Percentiles rank a stretch among this genome's conserved stretches.
Conservation (phyloP, 129 eudicot species). For the Rutidosis leptorrhynchoides region DNA sequence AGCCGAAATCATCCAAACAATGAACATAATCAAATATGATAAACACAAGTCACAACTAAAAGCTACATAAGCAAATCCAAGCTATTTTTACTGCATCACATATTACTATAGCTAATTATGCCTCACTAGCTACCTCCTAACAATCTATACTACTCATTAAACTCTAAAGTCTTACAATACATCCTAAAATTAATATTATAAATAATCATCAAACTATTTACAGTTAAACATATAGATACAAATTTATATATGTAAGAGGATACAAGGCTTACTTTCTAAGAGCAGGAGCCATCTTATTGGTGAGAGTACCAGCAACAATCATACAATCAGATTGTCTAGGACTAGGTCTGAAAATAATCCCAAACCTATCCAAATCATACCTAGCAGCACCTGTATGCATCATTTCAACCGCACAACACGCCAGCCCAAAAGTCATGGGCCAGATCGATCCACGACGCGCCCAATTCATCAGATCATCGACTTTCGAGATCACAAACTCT, state of each 20-base stretch:
- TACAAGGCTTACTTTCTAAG: slow-evolving; percentile 71
- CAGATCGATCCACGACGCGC: slow-evolving; percentile 95
- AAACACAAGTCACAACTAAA: background rate
- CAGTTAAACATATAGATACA: background rate
- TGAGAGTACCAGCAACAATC: slow-evolving; percentile 98
- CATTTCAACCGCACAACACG: slow-evolving; percentile 98
- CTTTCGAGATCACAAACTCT: slow-evolving; percentile 90
- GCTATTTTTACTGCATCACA: background rate
- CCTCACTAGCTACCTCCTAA: too few species aligned
- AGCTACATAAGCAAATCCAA: background rate
- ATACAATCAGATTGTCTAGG: slow-evolving; percentile 97
- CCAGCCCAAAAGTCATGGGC: slow-evolving; percentile 99
- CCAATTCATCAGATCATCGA: slow-evolving; percentile 94
- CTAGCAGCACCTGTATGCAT: slow-evolving; percentile 98
- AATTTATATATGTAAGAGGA: slow-evolving; percentile 1
- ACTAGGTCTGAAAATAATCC: slow-evolving; percentile 92
- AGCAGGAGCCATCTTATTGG: slow-evolving; percentile 99
- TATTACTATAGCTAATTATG: background rate
- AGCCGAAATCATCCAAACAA: background rate
- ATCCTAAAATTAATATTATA: background rate
- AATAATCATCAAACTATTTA: background rate
- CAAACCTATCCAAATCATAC: slow-evolving; percentile 90
- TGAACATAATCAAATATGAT: background rate
- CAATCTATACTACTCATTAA: background rate
- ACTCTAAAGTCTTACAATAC: slow-evolving; percentile 2